Evolutionary conservation across 2,329 filamentous ascomycete genomes (phyloP).

Genomic region (Blastomyces parvus): DNA sequence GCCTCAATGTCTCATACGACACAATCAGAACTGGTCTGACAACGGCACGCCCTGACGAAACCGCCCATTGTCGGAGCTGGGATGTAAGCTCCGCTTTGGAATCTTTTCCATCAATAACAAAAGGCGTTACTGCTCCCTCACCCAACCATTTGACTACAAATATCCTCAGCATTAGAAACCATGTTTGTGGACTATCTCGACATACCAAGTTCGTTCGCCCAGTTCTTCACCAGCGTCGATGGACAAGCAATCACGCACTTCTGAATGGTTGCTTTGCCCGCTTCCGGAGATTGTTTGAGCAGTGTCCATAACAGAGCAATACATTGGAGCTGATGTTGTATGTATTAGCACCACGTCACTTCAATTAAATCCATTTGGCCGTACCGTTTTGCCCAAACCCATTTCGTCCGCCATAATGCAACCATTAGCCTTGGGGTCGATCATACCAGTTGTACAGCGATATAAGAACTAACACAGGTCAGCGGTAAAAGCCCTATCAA

Average conservation of each 20-base stretch:
- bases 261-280: conserved; percentile 87
- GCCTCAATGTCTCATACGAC: conserved; percentile 87
- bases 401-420: conserved; percentile 99
- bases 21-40: conserved; percentile 93
- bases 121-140: conserved; percentile 78
- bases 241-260: conserved; percentile 97
- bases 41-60: conserved; percentile 77
- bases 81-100: conserved; percentile 85
- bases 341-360: conserved; percentile 17
- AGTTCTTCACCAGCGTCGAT: conserved; percentile 91
- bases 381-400: conserved; percentile 83
- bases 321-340: conserved; percentile 60
- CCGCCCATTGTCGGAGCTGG: conserved; percentile 90
- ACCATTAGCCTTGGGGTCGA: conserved; percentile 85
- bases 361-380: conserved; percentile 11
- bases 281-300: conserved; percentile 87
- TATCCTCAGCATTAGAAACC: not conserved
- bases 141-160: conserved; percentile 80
- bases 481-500: conserved; percentile 12
- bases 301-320: conserved; percentile 96
- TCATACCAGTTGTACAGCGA: conserved; percentile 84
- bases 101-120: conserved; percentile 93
- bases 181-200: not conserved
- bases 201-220: conserved; percentile 77
- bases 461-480: conserved; percentile 62